Conservation (phyloP, 139 green algal genomes). For the Spirogloea muscicola region DNA sequence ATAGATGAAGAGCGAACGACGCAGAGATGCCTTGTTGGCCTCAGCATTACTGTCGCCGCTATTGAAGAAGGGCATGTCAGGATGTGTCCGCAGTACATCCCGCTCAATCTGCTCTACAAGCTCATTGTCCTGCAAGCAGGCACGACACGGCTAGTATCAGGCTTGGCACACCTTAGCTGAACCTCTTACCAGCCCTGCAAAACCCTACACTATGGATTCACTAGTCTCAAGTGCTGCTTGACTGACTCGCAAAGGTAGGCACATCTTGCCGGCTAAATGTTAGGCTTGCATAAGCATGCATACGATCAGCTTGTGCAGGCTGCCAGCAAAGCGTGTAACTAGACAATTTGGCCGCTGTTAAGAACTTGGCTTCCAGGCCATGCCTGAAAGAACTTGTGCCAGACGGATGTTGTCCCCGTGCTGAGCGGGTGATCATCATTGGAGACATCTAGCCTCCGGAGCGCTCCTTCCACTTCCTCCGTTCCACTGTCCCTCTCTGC, state of each 20-base stretch:
- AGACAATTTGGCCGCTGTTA: too few species aligned
- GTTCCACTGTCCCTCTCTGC: not conserved
- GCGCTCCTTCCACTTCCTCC: slow-evolving; percentile 5
- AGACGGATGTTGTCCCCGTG: slow-evolving; percentile 45
- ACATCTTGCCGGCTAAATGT: not conserved
- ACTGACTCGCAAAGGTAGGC: not conserved
- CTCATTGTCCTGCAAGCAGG: slow-evolving; percentile 82
- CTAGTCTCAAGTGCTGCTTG: not conserved
- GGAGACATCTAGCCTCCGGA: slow-evolving; percentile 1
- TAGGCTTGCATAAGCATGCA: not conserved
- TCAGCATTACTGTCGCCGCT: slow-evolving; percentile 45
- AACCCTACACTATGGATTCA: not conserved
- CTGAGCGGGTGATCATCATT: slow-evolving; percentile 78
- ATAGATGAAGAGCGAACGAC: slow-evolving; percentile 87
- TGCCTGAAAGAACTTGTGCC: slow-evolving; percentile 44
- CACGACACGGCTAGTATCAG: slow-evolving; percentile 63
- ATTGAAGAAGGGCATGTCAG: slow-evolving; percentile 94
- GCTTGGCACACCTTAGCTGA: not conserved
- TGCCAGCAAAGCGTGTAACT: too few species aligned
- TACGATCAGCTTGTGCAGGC: not conserved
- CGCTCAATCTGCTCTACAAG: slow-evolving; percentile 85
- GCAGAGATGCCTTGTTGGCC: too few species aligned
- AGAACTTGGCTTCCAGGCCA: too few species aligned
- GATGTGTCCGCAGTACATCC: slow-evolving; percentile 91
- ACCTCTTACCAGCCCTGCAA: not conserved